phyloP scores from a whole-genome alignment of 1,284 basidiomycete genomes.

The Cronartium quercuum region DNA sequence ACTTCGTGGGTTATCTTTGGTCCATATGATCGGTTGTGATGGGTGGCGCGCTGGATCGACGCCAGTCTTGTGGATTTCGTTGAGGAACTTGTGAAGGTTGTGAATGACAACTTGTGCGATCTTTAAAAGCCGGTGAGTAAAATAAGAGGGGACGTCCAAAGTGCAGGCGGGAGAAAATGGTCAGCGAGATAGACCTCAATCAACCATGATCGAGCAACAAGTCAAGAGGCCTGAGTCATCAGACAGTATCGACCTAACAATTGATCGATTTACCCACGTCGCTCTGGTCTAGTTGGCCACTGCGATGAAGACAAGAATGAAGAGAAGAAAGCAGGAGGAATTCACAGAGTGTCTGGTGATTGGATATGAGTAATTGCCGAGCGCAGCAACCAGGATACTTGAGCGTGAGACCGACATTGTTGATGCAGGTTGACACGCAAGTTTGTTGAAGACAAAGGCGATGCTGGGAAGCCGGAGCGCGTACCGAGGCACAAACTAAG shows the following conservation, averaged over 20 bases:
- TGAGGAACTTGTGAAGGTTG: constrained; percentile 14
- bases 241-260: neutral
- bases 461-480: no score
- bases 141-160: neutral
- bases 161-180: neutral
- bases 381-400: constrained; percentile 13
- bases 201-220: neutral
- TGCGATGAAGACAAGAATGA: neutral
- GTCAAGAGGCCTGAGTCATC: neutral
- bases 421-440: no score
- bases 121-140: neutral
- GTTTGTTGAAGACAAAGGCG: no score
- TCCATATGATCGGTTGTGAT: neutral
- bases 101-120: constrained; percentile 18
- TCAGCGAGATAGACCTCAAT: neutral
- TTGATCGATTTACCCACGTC: neutral
- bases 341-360: constrained; percentile 25
- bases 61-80: neutral
- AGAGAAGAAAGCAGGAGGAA: neutral
- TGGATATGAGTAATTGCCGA: constrained; percentile 21
- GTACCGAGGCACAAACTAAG: no score
- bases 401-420: no score
- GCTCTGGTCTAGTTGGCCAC: neutral
- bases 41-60: constrained; percentile 1
- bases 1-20: neutral